Evolutionary conservation across 805 yeast species (phyloP).

Genomic region (Kodamaea fukazawae): DNA sequence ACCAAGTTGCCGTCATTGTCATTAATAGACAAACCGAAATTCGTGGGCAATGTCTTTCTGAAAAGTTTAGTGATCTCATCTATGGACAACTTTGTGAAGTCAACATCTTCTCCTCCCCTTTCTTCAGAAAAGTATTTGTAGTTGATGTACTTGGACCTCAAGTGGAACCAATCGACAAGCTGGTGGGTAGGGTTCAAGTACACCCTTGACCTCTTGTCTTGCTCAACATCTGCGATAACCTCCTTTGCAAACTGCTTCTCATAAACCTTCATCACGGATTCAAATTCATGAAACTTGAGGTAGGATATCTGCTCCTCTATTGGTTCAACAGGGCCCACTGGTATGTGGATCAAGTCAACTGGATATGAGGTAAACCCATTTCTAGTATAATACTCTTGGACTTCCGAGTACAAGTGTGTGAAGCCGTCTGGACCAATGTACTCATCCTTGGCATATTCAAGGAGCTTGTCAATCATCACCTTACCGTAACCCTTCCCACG

Average conservation of each 20-base stretch:
- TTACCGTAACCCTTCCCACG: slow-evolving; percentile 38
- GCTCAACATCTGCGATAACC: slow-evolving; percentile 17
- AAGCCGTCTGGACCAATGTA: slow-evolving; percentile 32
- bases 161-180: slow-evolving; percentile 41
- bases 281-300: slow-evolving; percentile 31
- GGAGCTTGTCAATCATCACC: slow-evolving; percentile 38
- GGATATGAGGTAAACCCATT: slow-evolving; percentile 38
- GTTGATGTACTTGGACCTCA: slow-evolving; percentile 34
- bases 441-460: slow-evolving; percentile 21
- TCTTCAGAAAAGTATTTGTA: slow-evolving; percentile 19
- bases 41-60: slow-evolving; percentile 23
- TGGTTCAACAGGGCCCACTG: slow-evolving; percentile 15
- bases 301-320: slow-evolving; percentile 4
- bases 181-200: slow-evolving; percentile 27
- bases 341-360: slow-evolving; percentile 32
- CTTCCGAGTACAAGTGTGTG: slow-evolving; percentile 40
- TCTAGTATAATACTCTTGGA: slow-evolving; percentile 41
- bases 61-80: slow-evolving; percentile 19
- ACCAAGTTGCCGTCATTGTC: slow-evolving; percentile 16
- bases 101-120: slow-evolving; percentile 12
- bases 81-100: slow-evolving; percentile 18
- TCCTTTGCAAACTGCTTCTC: slow-evolving; percentile 18
- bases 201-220: slow-evolving; percentile 32
- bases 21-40: slow-evolving; percentile 30
- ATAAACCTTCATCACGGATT: slow-evolving; percentile 20